Evolutionary conservation across 2,329 filamentous ascomycete genomes (phyloP), one percentile per base, ranked within the genome.

Genomic region (Talaromyces sp.): DNA sequence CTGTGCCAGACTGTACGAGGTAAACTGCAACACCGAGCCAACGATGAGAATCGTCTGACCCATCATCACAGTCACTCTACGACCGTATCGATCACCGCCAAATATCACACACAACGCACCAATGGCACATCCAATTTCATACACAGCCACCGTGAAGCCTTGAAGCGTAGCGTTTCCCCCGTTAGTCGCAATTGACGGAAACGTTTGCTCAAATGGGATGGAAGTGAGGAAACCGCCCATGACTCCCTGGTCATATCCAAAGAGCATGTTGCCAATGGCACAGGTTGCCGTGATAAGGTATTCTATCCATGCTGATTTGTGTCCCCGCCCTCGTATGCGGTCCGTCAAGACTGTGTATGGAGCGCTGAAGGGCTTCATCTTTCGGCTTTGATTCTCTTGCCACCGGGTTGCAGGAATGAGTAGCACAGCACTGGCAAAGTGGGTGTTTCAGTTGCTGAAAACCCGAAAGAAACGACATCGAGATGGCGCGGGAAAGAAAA

Each of bases 1-100:
- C 65, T 85, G 82, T 21, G 78, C 75, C 52, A 78, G n/a, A 62
- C 75, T 70, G 63, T 78, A 81, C 1, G 79, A 77, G 12, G 79
- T 71, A 14, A 83, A 72, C 67, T 88, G 86, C 41, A 88, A 80
- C 9, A 82, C 75, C 35, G 84, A 84, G 14, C 85, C 85, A 35
- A 86, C 58, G 17, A 85, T 74, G 79, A 86, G 83, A 64, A 88
- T 80, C 11, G 75, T 63, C 21, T 50, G 50, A 14, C 50, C 56
- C 38, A 52, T 35, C 19, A 50, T 50, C 21, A 58, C 50, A 31
- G 31, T 53, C 32, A 53, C 50, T 31, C 38, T 54, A 10, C 56
- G 17, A 26, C 56, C 56, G 24, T 53, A 48, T 24, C 27, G 50
- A 27, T 58, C 56, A 8, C 56, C 56, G 21, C 35, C 21, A 54